These are phyloP conservation scores for Albizia julibrissin DNA, from an alignment of 306 rosid species.

Conservation along the genomic window DNA sequence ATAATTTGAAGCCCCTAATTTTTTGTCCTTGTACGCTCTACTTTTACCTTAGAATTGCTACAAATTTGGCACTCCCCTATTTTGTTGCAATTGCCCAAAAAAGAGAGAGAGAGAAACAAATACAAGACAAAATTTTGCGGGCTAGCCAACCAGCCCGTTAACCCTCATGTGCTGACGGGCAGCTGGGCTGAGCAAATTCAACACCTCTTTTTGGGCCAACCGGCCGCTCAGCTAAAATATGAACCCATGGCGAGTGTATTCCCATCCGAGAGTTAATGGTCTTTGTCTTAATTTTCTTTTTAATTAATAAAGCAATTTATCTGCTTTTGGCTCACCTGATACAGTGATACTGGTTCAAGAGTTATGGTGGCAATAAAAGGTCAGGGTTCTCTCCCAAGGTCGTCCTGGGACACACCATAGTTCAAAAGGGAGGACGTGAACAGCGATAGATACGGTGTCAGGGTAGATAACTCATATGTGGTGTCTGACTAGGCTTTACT, in stretches of 20 bases:
- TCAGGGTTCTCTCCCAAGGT: background rate
- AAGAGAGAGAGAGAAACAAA: no score
- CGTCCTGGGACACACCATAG: background rate
- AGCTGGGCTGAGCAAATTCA: background rate
- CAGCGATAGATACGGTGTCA: conserved; percentile 14
- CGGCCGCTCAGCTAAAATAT: background rate
- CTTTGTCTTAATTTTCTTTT: no score
- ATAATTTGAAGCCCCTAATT: background rate
- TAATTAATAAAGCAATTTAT: background rate
- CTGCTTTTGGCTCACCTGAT: background rate
- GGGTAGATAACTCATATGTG: background rate
- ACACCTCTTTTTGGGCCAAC: background rate
- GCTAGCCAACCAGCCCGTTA: background rate
- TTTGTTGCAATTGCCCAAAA: background rate
- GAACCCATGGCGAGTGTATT: background rate
- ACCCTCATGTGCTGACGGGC: background rate
- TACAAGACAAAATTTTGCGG: background rate
- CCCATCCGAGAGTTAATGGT: background rate
- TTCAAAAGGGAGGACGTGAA: conserved; percentile 33
- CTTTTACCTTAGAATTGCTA: no score
- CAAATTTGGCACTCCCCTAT: background rate
- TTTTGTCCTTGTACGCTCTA: background rate
- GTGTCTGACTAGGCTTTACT: conserved; percentile 49
- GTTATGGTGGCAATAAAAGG: background rate
- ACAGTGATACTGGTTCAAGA: background rate